Evolutionary conservation across 2,329 filamentous ascomycete species (phyloP).

Genomic region (Xylaria arbuscula): DNA sequence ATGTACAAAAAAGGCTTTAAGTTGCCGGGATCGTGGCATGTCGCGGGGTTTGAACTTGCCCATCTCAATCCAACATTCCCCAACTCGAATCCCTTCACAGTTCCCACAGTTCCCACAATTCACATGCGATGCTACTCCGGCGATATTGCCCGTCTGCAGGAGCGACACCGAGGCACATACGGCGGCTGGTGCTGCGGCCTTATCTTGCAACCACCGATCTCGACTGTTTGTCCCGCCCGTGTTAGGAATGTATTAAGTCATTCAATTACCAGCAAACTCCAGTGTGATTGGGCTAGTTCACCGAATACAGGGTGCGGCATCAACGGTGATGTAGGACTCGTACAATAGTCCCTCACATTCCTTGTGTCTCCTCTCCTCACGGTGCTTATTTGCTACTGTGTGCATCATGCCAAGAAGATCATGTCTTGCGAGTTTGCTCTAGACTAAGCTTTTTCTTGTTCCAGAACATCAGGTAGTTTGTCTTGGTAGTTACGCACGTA

Average conservation of each 20-base stretch:
- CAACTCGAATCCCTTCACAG: background rate
- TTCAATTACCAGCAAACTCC: background rate
- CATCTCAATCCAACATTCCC: slow-evolving; percentile 1
- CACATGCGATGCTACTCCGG: slow-evolving; percentile 17
- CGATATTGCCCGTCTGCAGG: slow-evolving; percentile 3
- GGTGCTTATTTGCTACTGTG: background rate
- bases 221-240: background rate
- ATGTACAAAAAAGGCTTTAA: background rate
- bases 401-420: background rate
- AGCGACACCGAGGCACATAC: background rate
- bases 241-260: background rate
- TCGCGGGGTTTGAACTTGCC: slow-evolving; percentile 29
- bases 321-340: slow-evolving; percentile 1
- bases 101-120: background rate
- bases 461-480: background rate
- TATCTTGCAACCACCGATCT: slow-evolving; percentile 6
- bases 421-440: background rate
- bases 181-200: slow-evolving; percentile 4
- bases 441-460: background rate
- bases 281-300: background rate
- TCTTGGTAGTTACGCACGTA: no score
- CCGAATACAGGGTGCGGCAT: background rate
- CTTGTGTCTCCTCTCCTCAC: background rate
- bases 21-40: slow-evolving; percentile 24
- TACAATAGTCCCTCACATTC: slow-evolving; percentile 7